Base-by-base conservation (phyloP, 192 early-diverging fungal genomes). In the Thamnidium elegans region DNA sequence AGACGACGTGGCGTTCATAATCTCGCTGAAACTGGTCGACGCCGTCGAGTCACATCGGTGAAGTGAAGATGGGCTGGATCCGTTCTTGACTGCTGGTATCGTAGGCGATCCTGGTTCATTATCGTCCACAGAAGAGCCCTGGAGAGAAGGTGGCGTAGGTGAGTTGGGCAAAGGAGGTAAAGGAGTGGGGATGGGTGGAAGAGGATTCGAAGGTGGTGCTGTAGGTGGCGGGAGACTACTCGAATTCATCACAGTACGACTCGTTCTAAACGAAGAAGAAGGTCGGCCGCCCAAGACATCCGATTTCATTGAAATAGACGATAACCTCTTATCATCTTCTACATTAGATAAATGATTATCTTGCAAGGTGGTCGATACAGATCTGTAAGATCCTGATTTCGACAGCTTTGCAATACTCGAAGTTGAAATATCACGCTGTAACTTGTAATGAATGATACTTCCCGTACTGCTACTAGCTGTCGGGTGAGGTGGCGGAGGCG, bases 121-220 rank as follows among this genome's bases (percentile, higher is more conserved):
- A 2, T 23, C 20, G 11, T n/a, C n/a, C n/a, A 17, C 15, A 6
- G 20, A 31, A 15, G 63, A 34, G 1, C 39, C 44, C 13, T 42
- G 39, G n/a, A 42, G 8, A 17, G 50, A 42, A 5, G 70, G 58
- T 42, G 61, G 14, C 17, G 10, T 11, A 50, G 70, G 70, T 2
- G 58, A 21, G 31, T 13, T 17, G 36, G 62, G 62, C 7, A 62
- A 21, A 10, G 67, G 48, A 7, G 66, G 62, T 15, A 65, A 42
- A 21, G 55, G 34, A 10, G 50, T 51, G 9, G 72, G 72, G 31
- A 69, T 68, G 31, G 72, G 72, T 44, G 72, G 72, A 21, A 69
- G 50, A n/a, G 62, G 66, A 23, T 62, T 65, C 1, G 61, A 69
- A 6, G 67, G 72, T 14, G 72, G 72, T 17, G 66, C 72, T 23